Base-by-base conservation (phyloP, 495 filamentous ascomycete genomes). In the Penicillium soppii region DNA sequence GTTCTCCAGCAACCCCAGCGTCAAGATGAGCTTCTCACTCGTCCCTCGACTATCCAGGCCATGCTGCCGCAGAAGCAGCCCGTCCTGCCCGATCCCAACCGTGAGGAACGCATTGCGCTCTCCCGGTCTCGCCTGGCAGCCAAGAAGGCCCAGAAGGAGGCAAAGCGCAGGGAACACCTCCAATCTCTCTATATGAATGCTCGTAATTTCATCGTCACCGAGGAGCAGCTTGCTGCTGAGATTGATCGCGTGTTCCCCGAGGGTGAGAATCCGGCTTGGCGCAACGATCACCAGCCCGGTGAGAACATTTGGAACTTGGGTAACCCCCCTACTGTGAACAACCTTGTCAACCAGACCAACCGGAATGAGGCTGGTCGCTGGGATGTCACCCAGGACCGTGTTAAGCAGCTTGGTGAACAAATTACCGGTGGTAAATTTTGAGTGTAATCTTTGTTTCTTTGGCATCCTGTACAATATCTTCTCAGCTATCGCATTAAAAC, bases 351-450 rank as follows among this genome's bases (percentile, higher is more conserved):
- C 32, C 67, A 67, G 33, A 46, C 54, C 3, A 62, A 53, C 36
- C 9, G 6, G n/a, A 66, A 48, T 47, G 68, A 69, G 57, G 44
- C 56, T 37, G 52, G 52, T 59, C 67, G 60, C 53, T 77, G 71
- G 71, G 67, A 71, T 52, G n/a, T 81, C 10, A 71, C 66, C 19
- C 74, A 78, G 56, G 68, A 80, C 55, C 78, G 86, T 67, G 70
- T 87, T 56, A 80, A 75, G 72, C 79, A 75, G 66, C 76, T 89
- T 58, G 82, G 76, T 16, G 86, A 89, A 69, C 73, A 82, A 63
- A 69, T 89, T 53, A 88, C 83, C 16, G 86, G 86, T 32, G 86
- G 85, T 49, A 88, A 85, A 74, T 72, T 87, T 66, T 80, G 65
- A 72, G 45, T 47, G 38, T 45, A 46, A 46, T 46, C 19, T n/a